Base-by-base conservation (phyloP, 129 eudicot species). In the Cynara cardunculus region DNA sequence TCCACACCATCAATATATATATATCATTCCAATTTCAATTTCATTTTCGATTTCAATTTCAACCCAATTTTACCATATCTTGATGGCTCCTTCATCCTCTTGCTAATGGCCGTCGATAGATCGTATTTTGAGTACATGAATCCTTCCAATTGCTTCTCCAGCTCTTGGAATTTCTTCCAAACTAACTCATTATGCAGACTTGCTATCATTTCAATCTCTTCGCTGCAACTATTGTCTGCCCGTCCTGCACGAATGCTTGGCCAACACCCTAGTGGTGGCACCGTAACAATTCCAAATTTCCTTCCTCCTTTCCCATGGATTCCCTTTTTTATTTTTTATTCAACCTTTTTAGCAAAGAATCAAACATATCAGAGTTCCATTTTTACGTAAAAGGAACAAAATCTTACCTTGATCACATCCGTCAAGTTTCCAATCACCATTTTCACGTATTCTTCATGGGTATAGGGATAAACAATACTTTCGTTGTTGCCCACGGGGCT, bases 391-490 rank as follows among this genome's bases (percentile, higher is more conserved):
- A n/a, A n/a, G n/a, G 5, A 31, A 69, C 5, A 2, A 18, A 21
- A 3, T 77, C 74, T 12, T 81, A 77, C 88, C 82, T 81, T 81
- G 77, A 85, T 34, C 31, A 74, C 85, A 13, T 44, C 3, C 31
- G 73, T 85, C 67, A 81, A 18, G 76, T 85, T 85, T 44, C 83
- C 88, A 32, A 85, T 77, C 67, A 85, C 88, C 88, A 81, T 77
- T 28, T 21, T 68, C 21, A 77, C 85, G 16, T 76, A 85, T 18
- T 85, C 59, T n/a, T 85, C 25, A 71, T 44, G 76, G 5, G 88
- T 79, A 34, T 79, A 79, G 0, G 77, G 84, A 79, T 84, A 84
- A 49, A 78, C 76, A 79, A 56, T 41, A 9, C 37, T 76, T 3
- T 41, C 24, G 22, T 71, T 76, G 49, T 81, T 85, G 56, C 79